Conservation (phyloP, 192 early-diverging fungal species). For the Gamsiella multidivaricata region DNA sequence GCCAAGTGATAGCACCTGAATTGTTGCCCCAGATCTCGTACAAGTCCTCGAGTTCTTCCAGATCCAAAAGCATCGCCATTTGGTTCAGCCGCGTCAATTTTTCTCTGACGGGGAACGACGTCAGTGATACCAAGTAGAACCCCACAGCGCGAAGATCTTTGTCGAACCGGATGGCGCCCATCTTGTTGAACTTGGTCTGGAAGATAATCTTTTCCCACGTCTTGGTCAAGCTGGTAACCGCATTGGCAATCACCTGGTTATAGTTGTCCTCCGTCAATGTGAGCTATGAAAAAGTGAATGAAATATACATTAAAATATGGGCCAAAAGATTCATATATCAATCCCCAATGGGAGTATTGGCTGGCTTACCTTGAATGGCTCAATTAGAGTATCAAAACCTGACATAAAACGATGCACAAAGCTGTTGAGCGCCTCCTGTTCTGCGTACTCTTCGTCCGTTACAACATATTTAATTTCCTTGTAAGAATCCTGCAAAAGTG, state of each 20-base stretch:
- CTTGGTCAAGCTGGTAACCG: constrained; percentile 76
- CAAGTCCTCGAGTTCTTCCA: constrained; percentile 82
- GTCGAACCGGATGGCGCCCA: constrained; percentile 93
- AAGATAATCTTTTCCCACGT: constrained; percentile 92
- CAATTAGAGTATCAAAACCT: constrained; percentile 72
- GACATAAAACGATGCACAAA: constrained; percentile 86
- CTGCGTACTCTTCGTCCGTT: constrained; percentile 92
- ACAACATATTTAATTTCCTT: constrained; percentile 90
- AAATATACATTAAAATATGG: constrained; percentile 4
- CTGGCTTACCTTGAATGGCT: constrained; percentile 66
- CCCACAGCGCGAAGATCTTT: constrained; percentile 86
- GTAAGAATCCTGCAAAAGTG: constrained; percentile 84
- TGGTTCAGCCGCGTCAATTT: constrained; percentile 85
- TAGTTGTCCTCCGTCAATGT: constrained; percentile 78
- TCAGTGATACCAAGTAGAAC: constrained; percentile 70
- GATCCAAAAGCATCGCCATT: constrained; percentile 83
- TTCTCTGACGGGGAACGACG: constrained; percentile 74
- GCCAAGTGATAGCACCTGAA: constrained; percentile 75
- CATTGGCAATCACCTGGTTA: constrained; percentile 67
- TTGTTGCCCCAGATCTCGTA: constrained; percentile 76
- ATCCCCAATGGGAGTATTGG: too few relatives aligned
- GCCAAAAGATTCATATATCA: too few relatives aligned
- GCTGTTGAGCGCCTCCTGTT: constrained; percentile 78
- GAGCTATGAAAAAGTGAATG: constrained; percentile 41
- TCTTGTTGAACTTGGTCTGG: constrained; percentile 87